These are phyloP conservation scores for Solanum dulcamara DNA, from an alignment of 257 asterid species.

Conservation along the genomic window DNA sequence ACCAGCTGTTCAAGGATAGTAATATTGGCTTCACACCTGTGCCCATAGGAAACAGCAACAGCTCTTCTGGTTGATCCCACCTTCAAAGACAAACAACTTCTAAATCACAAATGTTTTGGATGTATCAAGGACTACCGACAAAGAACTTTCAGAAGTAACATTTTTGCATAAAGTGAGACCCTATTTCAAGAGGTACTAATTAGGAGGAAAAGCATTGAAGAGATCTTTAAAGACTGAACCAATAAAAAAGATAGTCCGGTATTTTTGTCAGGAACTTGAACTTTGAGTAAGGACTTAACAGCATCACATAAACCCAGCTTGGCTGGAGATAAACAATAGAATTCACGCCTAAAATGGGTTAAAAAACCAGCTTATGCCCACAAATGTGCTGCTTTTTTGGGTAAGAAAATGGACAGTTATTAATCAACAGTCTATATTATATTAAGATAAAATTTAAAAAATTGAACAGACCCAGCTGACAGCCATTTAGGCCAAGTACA, in stretches of 20 bases:
- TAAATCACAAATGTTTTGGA: slow-evolving; percentile 5
- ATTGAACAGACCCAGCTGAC: neutral
- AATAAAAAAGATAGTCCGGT: neutral
- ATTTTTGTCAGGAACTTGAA: neutral
- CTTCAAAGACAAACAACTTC: slow-evolving; percentile 29
- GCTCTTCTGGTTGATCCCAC: slow-evolving; percentile 84
- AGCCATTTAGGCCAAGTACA: neutral
- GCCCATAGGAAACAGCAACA: slow-evolving; percentile 77
- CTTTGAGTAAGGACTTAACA: neutral
- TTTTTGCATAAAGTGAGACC: neutral
- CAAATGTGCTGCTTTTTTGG: neutral
- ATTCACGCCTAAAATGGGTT: neutral
- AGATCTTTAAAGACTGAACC: neutral
- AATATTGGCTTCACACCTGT: slow-evolving; percentile 72
- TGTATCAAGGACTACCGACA: neutral
- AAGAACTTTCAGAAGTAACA: neutral
- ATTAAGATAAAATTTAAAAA: neutral
- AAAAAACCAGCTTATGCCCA: neutral
- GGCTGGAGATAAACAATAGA: neutral
- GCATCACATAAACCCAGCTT: neutral
- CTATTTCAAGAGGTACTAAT: neutral
- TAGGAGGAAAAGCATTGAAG: neutral
- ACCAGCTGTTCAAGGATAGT: slow-evolving; percentile 75
- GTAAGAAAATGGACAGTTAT: neutral
- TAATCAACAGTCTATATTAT: neutral